phyloP scores from a whole-genome alignment of 1,284 basidiomycete genomes.

The Leccinum holopus region DNA sequence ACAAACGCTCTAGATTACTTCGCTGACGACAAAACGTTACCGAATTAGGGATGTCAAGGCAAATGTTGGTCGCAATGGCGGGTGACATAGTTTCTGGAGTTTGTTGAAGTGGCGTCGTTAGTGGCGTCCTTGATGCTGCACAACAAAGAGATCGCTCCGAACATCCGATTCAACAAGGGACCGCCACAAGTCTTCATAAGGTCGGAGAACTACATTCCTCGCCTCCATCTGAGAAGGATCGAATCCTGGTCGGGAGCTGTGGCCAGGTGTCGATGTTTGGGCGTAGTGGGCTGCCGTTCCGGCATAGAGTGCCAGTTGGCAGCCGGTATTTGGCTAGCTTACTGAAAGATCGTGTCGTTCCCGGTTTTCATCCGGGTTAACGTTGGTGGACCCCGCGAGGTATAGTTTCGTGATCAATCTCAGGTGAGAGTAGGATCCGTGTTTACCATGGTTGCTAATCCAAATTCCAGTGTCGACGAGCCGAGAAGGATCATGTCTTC shows the following conservation, averaged over 20 bases:
- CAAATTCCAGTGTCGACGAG: too few species aligned
- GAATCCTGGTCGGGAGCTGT: neutral
- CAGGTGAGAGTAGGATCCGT: neutral
- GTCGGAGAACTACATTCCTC: neutral
- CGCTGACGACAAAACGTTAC: too few species aligned
- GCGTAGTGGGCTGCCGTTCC: neutral
- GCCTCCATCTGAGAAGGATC: neutral
- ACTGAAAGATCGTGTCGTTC: neutral
- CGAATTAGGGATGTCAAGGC: too few species aligned
- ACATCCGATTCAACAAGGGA: neutral
- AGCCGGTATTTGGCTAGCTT: neutral
- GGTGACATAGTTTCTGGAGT: too few species aligned
- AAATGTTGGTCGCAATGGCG: too few species aligned
- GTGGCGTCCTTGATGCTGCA: too few species aligned
- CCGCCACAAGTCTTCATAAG: neutral
- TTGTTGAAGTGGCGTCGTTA: too few species aligned
- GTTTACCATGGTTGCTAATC: too few species aligned
- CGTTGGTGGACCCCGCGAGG: neutral
- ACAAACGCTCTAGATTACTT: conserved; percentile 17
- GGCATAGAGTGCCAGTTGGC: neutral
- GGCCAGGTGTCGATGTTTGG: neutral
- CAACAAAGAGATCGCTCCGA: too few species aligned
- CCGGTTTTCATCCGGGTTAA: neutral
- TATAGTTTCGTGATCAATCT: neutral
- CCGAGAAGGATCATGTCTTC: too few species aligned